Base-by-base conservation (phyloP, 2,329 filamentous ascomycete species). In the Exophiala bonariae region DNA sequence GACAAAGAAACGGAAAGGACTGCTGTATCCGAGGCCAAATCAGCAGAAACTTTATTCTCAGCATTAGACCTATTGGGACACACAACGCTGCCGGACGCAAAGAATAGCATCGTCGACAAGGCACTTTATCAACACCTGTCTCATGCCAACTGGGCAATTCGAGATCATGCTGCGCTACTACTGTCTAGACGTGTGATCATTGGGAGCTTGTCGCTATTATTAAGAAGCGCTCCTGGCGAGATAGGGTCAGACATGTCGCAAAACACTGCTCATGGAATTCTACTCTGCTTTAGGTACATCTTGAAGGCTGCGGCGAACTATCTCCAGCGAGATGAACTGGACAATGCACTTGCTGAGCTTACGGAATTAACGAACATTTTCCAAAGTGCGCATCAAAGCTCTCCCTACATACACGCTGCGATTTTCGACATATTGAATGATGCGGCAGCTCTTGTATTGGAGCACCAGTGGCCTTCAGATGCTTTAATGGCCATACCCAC, bases 141-240 rank as follows among this genome's bases (percentile, higher is more conserved):
- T 22, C 71, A 69, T 48, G 63, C 65, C 1, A 66, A 72, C 13
- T 74, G 71, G 72, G 66, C 68, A 10, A 67, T 75, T 22, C 63
- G 72, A 46, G 72, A 74, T 41, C 71, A 74, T 41, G 69, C 72
- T 14, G 71, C 72, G 14, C 63, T 69, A 36, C 37, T 58, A 13
- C 33, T 57, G 16, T 50, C 49, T 3, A 48, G 31, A 17, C 41
- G 40, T 16, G 16, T 56, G 17, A 39, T 28, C n/a, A 18, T 17
- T 4, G 26, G 16, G 4, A 35, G 13, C 13, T 39, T 49, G 2
- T n/a, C 20, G 1, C 22, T 13, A 3, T 37, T 35, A 13, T 34
- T 49, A 3, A 18, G 17, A 14, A 49, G 32, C n/a, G 28, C 51
- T 9, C 17, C 43, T 14, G 26, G 34, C 11, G 33, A 34, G 1